These are phyloP conservation scores for Papilionanthe hybrid DNA, from an alignment of 116 monocot genomes.

Conservation along the genomic window DNA sequence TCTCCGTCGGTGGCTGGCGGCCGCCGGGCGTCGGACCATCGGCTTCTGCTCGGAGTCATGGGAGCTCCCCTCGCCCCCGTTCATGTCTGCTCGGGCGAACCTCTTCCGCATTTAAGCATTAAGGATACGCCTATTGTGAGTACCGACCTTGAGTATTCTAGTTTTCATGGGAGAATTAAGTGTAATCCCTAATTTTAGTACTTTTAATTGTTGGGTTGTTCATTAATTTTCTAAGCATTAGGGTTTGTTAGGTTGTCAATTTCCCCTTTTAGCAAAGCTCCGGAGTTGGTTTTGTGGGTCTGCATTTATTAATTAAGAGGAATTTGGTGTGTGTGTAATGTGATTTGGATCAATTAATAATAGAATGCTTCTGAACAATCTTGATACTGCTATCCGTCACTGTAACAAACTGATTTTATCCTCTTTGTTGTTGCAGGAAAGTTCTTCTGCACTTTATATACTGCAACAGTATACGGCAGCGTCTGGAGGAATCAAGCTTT, in stretches of 20 bases:
- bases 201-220: not conserved
- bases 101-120: constrained; percentile 60
- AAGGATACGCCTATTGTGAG: constrained; percentile 78
- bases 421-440: constrained; percentile 40
- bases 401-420: not conserved
- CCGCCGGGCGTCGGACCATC: constrained; percentile 58
- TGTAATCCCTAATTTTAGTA: not conserved
- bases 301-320: not conserved
- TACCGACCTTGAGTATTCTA: not conserved
- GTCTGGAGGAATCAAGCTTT: constrained; percentile 75
- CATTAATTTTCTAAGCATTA: not conserved
- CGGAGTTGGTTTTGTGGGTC: too few species aligned
- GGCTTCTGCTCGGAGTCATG: constrained; percentile 82
- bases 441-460: constrained; percentile 91
- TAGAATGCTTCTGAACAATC: not conserved
- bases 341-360: not conserved
- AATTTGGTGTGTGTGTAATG: not conserved
- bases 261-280: not conserved
- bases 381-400: not conserved
- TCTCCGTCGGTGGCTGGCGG: constrained; percentile 18
- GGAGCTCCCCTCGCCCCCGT: constrained; percentile 81
- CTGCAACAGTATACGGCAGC: constrained; percentile 94
- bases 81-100: constrained; percentile 55
- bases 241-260: not conserved
- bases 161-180: not conserved